Base-by-base conservation (phyloP, 192 early-diverging fungal genomes). In the Powellomyces hirtus region DNA sequence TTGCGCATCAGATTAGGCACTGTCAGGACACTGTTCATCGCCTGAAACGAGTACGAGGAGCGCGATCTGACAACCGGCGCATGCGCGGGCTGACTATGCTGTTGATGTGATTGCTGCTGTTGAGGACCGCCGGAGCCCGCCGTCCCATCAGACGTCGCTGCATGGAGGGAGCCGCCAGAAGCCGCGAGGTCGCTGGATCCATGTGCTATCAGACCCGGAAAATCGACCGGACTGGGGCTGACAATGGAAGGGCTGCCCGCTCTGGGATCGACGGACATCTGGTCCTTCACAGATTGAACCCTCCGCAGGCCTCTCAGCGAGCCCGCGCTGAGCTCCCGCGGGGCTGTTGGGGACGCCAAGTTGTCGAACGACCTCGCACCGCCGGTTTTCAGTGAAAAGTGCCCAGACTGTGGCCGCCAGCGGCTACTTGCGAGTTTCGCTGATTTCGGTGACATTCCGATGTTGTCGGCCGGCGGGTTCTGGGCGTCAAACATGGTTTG, bases 11-110 rank as follows among this genome's bases (percentile, higher is more conserved):
- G 40, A 31, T 65, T 70, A 4, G 68, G 37, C 4, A 71, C 40
- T 11, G 72, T 66, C 24, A 73, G 37, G 18, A 66, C 24, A 26
- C 37, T 59, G 31, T 7, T 50, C 58, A 73, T 55, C 4, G 63
- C 26, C 31, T 71, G 38, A 36, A 75, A 75, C 4, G 73, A 75
- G 51, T 67, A 75, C 13, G 73, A 75, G 46, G 73, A 71, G 11
- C 73, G 59, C 40, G 73, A 75, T 18, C 73, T 69, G 40, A 72
- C 62, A 1, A 75, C 68, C 0, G n/a, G n/a, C n/a, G n/a, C n/a
- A n/a, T n/a, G n/a, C n/a, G 73, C 71, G 53, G 53, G 53, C 5
- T 56, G 53, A 27, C 29, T 56, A 2, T n/a, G n/a, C n/a, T n/a
- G n/a, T n/a, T n/a, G n/a, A n/a, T n/a, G n/a, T n/a, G n/a, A n/a